Conservation (phyloP, 2,329 filamentous ascomycete species). For the Chaetoscypha palmicola region DNA sequence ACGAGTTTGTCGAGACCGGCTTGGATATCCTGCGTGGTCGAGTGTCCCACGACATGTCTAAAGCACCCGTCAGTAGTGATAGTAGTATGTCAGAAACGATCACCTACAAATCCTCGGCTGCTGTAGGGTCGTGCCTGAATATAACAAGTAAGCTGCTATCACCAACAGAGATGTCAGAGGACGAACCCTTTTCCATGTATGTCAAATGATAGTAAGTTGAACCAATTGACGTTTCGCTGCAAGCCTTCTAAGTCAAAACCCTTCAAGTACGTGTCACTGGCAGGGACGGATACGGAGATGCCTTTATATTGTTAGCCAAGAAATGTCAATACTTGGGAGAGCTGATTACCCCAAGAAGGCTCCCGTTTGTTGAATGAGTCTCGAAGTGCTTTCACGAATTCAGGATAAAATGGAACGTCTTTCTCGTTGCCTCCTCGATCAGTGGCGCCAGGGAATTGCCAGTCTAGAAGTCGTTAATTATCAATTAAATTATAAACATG, state of each 20-base stretch:
- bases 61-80: no score
- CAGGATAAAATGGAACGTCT: slow-evolving; percentile 32
- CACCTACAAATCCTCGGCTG: no score
- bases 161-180: not conserved
- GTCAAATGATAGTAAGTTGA: slow-evolving; percentile 29
- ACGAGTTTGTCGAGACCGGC: slow-evolving; percentile 31
- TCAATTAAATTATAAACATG: not conserved
- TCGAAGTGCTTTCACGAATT: slow-evolving; percentile 17
- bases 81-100: no score
- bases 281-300: slow-evolving; percentile 32
- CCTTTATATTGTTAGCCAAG: not conserved
- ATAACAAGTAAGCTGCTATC: not conserved
- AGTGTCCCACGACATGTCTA: no score
- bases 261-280: slow-evolving; percentile 30
- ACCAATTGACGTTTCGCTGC: slow-evolving; percentile 23
- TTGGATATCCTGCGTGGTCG: slow-evolving; percentile 37
- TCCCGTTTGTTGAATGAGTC: slow-evolving; percentile 19
- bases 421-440: slow-evolving; percentile 33
- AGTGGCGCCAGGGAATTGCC: slow-evolving; percentile 35
- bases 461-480: slow-evolving; percentile 29
- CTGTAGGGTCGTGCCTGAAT: no score
- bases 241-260: slow-evolving; percentile 26
- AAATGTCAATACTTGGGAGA: not conserved
- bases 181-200: slow-evolving; percentile 25
- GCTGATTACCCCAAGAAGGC: slow-evolving; percentile 11